Evolutionary conservation across 2,329 filamentous ascomycete species (phyloP).

Genomic region (Dissoconium aciculare): DNA sequence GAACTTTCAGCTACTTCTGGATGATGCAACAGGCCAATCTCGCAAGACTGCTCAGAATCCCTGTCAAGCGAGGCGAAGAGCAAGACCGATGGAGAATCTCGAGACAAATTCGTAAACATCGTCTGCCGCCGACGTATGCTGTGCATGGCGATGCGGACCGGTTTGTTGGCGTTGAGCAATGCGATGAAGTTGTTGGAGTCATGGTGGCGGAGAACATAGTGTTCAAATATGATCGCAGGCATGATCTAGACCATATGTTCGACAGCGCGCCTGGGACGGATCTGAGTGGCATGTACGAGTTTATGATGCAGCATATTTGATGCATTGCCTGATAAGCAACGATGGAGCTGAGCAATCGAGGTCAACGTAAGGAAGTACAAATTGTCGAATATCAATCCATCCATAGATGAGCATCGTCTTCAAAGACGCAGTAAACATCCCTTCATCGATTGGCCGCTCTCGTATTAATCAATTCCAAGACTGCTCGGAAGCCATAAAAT

Average conservation of each 20-base stretch:
- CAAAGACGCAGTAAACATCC: too few species aligned
- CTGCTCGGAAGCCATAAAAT: too few species aligned
- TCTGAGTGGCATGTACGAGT: slow-evolving; percentile 17
- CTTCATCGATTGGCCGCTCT: too few species aligned
- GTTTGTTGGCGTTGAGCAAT: slow-evolving; percentile 19
- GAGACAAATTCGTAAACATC: slow-evolving; percentile 13
- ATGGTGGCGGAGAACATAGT: slow-evolving; percentile 16
- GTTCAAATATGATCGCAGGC: slow-evolving; percentile 16
- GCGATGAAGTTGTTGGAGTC: slow-evolving; percentile 20
- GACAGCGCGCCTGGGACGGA: slow-evolving; percentile 14
- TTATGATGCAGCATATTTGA: slow-evolving; percentile 18
- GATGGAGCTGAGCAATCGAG: too few species aligned
- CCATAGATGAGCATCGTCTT: too few species aligned
- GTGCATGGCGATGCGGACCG: slow-evolving; percentile 18
- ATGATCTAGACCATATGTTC: slow-evolving; percentile 18
- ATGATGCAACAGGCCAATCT: slow-evolving; percentile 19
- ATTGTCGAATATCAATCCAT: too few species aligned
- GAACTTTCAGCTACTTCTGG: slow-evolving; percentile 16
- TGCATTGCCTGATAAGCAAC: too few species aligned
- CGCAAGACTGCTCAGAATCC: slow-evolving; percentile 14
- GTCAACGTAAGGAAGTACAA: too few species aligned
- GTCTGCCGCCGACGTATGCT: slow-evolving; percentile 18
- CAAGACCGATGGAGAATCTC: slow-evolving; percentile 16
- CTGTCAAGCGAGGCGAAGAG: slow-evolving; percentile 7
- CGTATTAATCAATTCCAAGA: too few species aligned